phyloP scores from a whole-genome alignment of 2,329 filamentous ascomycete genomes.

The Kalaharituber pfeilii region DNA sequence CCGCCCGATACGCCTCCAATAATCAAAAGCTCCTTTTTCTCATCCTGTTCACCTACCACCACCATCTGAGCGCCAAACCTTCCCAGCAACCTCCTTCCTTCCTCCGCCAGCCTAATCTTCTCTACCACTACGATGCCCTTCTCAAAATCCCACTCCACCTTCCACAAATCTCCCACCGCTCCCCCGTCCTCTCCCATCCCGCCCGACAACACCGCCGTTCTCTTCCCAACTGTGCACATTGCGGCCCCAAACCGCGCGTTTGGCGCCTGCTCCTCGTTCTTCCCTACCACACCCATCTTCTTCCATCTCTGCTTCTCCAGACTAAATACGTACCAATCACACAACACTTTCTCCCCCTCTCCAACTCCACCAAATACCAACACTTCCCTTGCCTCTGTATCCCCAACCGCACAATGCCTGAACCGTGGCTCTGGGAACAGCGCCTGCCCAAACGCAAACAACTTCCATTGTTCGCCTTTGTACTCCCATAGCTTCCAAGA shows the following conservation, averaged over 20 bases:
- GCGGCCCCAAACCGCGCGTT: slow-evolving; percentile 40
- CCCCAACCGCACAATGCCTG: slow-evolving; percentile 47
- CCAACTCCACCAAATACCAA: slow-evolving; percentile 47
- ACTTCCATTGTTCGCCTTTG: background rate
- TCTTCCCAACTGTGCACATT: slow-evolving; percentile 25
- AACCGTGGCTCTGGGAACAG: slow-evolving; percentile 56
- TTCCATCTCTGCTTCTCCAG: background rate
- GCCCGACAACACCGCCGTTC: slow-evolving; percentile 48
- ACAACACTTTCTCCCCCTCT: slow-evolving; percentile 33
- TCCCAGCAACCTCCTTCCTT: slow-evolving; percentile 17
- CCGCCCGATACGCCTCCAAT: slow-evolving; percentile 20
- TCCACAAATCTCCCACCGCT: slow-evolving; percentile 44
- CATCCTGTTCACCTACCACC: slow-evolving; percentile 18
- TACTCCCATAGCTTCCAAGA: slow-evolving; percentile 38
- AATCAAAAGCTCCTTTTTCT: slow-evolving; percentile 14
- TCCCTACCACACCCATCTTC: slow-evolving; percentile 31
- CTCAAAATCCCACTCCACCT: slow-evolving; percentile 38
- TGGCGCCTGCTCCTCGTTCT: slow-evolving; percentile 33
- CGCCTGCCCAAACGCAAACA: slow-evolving; percentile 26
- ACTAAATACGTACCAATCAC: slow-evolving; percentile 37
- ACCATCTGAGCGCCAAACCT: slow-evolving; percentile 38
- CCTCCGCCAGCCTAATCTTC: background rate
- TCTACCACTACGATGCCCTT: slow-evolving; percentile 7
- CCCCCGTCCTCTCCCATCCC: slow-evolving; percentile 50
- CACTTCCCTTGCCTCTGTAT: slow-evolving; percentile 24